phyloP scores from a whole-genome alignment of 2,329 filamentous ascomycete genomes.

The Penicillium sclerotiorum region DNA sequence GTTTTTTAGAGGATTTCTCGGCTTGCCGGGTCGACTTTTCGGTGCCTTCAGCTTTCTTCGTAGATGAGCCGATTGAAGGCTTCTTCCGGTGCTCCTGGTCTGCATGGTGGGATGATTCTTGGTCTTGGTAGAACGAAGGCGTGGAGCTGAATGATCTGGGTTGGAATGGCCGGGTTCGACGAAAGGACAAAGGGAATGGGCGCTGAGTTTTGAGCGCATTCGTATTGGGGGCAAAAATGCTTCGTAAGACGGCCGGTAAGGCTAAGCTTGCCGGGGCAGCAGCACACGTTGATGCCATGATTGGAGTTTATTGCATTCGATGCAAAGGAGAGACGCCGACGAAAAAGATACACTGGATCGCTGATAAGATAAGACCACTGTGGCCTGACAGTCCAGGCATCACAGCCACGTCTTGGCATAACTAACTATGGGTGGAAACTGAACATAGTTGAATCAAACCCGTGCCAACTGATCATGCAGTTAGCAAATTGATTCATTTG shows the following conservation, averaged over 20 bases:
- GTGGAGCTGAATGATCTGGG: slow-evolving; percentile 14
- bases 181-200: slow-evolving; percentile 1
- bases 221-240: slow-evolving; percentile 27
- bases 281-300: slow-evolving; percentile 27
- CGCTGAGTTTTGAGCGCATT: slow-evolving; percentile 19
- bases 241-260: slow-evolving; percentile 28
- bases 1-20: not conserved
- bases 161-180: slow-evolving; percentile 9
- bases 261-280: slow-evolving; percentile 29
- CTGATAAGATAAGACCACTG: slow-evolving; percentile 4
- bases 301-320: not conserved
- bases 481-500: too few relatives aligned
- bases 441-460: not conserved
- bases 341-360: not conserved
- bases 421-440: too few relatives aligned
- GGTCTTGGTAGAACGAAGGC: not conserved
- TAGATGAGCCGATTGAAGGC: not conserved
- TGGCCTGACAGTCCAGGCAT: slow-evolving; percentile 1
- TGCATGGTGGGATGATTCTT: slow-evolving; percentile 3
- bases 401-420: too few relatives aligned
- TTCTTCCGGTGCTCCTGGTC: not conserved
- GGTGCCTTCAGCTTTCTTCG: not conserved
- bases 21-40: not conserved
- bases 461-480: too few relatives aligned
- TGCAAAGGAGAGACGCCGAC: slow-evolving; percentile 1